A percentile compares a stretch with the other conserved stretches of the same genome.
Conservation (phyloP, 768 basidiomycete genomes). For the Phaeotremella skinneri region DNA sequence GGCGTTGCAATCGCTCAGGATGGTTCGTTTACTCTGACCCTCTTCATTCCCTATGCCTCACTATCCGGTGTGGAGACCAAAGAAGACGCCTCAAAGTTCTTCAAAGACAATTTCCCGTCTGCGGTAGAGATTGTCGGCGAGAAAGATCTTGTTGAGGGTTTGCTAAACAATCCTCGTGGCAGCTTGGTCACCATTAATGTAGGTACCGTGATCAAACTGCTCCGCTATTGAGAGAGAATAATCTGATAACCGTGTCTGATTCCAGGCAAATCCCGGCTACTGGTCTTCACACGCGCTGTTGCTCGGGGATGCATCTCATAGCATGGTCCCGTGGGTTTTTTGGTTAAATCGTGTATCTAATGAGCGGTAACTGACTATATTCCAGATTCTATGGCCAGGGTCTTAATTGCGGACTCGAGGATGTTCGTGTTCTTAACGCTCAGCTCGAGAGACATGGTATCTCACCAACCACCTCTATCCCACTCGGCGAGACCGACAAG, state of each 20-base stretch:
- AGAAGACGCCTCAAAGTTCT: constrained; percentile 65
- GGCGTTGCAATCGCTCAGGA: constrained; percentile 60
- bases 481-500: constrained; percentile 47
- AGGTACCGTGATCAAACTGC: too few relatives aligned
- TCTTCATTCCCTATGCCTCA: constrained; percentile 80
- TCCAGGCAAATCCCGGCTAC: constrained; percentile 31
- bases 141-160: constrained; percentile 70
- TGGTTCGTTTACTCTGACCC: constrained; percentile 92
- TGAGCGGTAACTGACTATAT: neutral
- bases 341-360: neutral
- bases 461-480: constrained; percentile 54
- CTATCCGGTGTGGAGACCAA: constrained; percentile 62
- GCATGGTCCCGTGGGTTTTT: constrained; percentile 75
- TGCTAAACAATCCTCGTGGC: constrained; percentile 78
- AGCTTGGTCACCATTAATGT: constrained; percentile 92
- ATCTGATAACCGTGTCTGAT: neutral
- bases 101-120: constrained; percentile 79
- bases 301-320: constrained; percentile 91
- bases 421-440: constrained; percentile 81
- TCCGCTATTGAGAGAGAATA: neutral
- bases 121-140: constrained; percentile 83
- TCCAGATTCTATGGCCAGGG: constrained; percentile 66
- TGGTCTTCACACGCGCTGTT: constrained; percentile 58
- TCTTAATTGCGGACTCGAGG: constrained; percentile 94
- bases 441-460: constrained; percentile 72